phyloP scores from a whole-genome alignment of 306 rosid genomes.

The Medicago lupulina region DNA sequence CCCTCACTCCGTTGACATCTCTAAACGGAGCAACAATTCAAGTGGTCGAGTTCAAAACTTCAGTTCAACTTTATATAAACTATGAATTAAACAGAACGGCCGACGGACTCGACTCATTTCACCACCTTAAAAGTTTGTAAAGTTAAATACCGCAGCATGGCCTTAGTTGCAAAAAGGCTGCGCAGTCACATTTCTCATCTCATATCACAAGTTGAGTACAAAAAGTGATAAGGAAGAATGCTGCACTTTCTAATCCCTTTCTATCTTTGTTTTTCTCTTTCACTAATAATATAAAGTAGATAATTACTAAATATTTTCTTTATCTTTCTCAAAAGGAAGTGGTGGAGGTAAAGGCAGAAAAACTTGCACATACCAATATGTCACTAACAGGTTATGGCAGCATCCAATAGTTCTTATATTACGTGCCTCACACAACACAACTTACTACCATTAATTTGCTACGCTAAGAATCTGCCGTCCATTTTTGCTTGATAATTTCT shows the following conservation, averaged over 20 bases:
- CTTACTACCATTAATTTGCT: conserved; percentile 46
- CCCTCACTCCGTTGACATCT: no score
- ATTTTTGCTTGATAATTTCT: conserved; percentile 2
- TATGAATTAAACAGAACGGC: no score
- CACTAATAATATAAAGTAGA: background rate
- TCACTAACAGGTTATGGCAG: conserved; percentile 42
- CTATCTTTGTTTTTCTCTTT: conserved; percentile 1
- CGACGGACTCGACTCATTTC: no score
- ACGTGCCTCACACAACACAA: conserved; percentile 71
- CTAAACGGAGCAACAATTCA: no score
- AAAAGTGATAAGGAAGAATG: conserved; percentile 46
- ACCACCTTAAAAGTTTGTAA: background rate
- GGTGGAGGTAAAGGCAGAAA: conserved; percentile 12
- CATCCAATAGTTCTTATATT: conserved; percentile 46
- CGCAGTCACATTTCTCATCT: conserved; percentile 29
- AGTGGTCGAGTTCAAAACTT: no score
- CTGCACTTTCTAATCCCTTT: conserved; percentile 33
- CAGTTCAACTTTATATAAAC: no score
- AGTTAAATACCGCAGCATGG: conserved; percentile 29
- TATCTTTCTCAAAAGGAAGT: conserved; percentile 37
- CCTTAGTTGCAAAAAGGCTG: conserved; percentile 45
- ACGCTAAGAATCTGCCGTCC: conserved; percentile 60
- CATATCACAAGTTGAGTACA: conserved; percentile 38
- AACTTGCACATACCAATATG: conserved; percentile 24
- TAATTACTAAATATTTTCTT: background rate